Base-by-base conservation (phyloP, 129 eudicot genomes). In the Artemisia argyi region DNA sequence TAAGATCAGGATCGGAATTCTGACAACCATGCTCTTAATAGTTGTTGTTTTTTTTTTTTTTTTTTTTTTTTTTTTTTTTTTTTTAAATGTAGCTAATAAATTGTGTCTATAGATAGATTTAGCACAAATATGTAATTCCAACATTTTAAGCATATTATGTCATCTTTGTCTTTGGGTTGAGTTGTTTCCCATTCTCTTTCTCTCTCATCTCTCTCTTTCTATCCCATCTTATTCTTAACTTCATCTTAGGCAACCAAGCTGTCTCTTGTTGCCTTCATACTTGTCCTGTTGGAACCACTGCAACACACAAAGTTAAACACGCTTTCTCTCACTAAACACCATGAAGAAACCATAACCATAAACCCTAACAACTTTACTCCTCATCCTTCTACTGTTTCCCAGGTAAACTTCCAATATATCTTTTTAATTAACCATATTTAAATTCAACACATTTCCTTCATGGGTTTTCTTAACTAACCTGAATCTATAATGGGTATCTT, bases 241-340 rank as follows among this genome's bases (percentile, higher is more conserved):
- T 81, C 96, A 71, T 73, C 81, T 66, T 87, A 87, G 85, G 95
- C 90, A 88, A 88, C 95, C 95, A 85, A 80, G 79, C 88, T 87
- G 96, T 87, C 96, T 81, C 96, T 87, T 90, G 94, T 87, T 78
- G 18, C 82, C 82, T 71, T 78, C 82, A 78, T 78, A 78, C 77
- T 71, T 78, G 77, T 78, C 82, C 70, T 78, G 82, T 72, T 78
- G 82, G 77, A 72, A 78, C 77, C 78, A 65, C 78, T 78, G 82
- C 82, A 72, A 78, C 82, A 78, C 72, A 69, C 42, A 50, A 57
- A 50, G 51, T 11, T 17, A 15, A 67, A 53, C 71, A 13, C 18
- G 13, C 72, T 62, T 9, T 35, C 72, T 53, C 22, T 51, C 76
- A 20, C 81, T 66, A 77, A 35, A 62, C 72, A 63, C 82, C 73